These are phyloP conservation scores for Noccaea caerulescens DNA, from an alignment of 345 rosid genomes.

Conservation along the genomic window DNA sequence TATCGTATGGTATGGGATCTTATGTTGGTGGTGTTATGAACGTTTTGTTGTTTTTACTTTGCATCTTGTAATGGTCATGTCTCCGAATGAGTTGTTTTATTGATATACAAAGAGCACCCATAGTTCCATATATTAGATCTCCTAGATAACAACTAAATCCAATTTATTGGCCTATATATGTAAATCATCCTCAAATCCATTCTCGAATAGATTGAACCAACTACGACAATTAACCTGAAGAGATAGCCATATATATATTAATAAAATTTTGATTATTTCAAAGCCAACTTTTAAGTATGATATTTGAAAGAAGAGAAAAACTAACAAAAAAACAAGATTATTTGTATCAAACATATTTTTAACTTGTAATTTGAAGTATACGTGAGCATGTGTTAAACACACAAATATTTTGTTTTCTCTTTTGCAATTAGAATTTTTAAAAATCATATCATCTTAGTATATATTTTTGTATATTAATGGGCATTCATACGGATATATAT, in stretches of 20 bases:
- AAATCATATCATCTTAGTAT: neutral
- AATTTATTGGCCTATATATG: neutral
- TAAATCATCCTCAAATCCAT: conserved; percentile 1
- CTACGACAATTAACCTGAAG: neutral
- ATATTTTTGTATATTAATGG: conserved; percentile 3
- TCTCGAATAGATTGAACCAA: neutral
- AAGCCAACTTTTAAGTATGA: neutral
- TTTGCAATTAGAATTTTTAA: neutral
- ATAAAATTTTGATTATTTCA: neutral
- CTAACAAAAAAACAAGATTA: neutral
- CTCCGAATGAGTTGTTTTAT: neutral
- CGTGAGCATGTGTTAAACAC: neutral
- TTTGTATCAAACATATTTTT: neutral
- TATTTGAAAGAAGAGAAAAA: neutral
- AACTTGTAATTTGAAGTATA: neutral
- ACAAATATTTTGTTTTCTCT: neutral
- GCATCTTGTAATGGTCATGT: conserved; percentile 19
- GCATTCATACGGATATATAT: conserved; percentile 28
- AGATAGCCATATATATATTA: neutral
- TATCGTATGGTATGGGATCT: neutral
- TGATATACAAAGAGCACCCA: neutral
- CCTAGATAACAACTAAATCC: neutral
- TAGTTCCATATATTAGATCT: neutral
- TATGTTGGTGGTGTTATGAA: conserved; percentile 24
- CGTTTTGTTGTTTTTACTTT: conserved; percentile 25